These are phyloP conservation scores for Solanum gandarillasii DNA, from an alignment of 257 asterid species.

Conservation along the genomic window DNA sequence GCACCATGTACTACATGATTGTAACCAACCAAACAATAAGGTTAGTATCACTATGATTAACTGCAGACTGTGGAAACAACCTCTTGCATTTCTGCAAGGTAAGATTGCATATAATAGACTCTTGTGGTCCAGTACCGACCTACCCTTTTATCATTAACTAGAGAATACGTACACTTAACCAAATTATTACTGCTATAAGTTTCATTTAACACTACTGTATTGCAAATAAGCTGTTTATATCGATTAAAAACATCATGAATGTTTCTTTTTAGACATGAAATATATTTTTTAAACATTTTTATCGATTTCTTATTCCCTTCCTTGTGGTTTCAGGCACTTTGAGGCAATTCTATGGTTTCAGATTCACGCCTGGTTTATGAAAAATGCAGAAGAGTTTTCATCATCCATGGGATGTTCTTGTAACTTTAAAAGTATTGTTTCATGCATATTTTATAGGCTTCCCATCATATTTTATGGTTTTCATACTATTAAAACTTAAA, in stretches of 20 bases:
- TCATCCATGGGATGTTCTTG: background rate
- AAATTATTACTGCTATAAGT: background rate
- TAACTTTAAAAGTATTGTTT: background rate
- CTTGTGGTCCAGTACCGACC: background rate
- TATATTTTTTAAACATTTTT: background rate
- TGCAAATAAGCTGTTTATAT: background rate
- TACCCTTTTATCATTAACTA: background rate
- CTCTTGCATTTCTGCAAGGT: background rate
- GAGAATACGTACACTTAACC: background rate
- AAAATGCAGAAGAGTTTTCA: background rate
- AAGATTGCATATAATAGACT: background rate
- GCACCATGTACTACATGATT: constrained; percentile 15
- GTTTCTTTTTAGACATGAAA: background rate
- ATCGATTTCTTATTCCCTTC: background rate
- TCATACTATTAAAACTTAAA: background rate
- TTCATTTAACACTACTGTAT: background rate
- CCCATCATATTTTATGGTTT: background rate
- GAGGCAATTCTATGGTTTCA: background rate
- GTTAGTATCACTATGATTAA: background rate
- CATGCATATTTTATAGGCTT: background rate
- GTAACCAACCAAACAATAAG: background rate
- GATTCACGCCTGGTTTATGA: background rate
- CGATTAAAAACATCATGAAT: background rate
- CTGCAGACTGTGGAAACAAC: background rate
- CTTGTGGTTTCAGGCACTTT: background rate